Evolutionary conservation across 495 filamentous ascomycete species (phyloP).

Genomic region (Aspergillus funiculosus): DNA sequence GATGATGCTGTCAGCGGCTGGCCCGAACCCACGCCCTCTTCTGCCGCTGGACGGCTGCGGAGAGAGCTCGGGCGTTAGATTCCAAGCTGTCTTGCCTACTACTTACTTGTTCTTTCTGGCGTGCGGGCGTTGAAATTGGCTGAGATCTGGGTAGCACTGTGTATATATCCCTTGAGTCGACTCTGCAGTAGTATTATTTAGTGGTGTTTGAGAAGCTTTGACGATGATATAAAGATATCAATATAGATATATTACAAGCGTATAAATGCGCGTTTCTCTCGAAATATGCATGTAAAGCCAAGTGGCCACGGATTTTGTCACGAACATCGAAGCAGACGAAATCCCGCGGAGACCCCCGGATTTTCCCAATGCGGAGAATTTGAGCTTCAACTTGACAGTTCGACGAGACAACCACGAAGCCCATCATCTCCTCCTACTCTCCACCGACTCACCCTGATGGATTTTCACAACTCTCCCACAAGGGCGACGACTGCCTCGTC

Average conservation of each 20-base stretch:
- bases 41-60: slow-evolving; percentile 66
- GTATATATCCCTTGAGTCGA: slow-evolving; percentile 6
- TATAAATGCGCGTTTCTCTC: background rate
- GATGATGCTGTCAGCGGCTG: slow-evolving; percentile 72
- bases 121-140: slow-evolving; percentile 8
- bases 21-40: slow-evolving; percentile 65
- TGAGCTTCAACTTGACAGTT: background rate
- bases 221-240: background rate
- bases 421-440: background rate
- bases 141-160: slow-evolving; percentile 4
- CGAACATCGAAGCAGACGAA: too few species aligned
- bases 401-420: background rate
- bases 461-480: slow-evolving; percentile 29
- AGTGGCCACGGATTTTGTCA: too few species aligned
- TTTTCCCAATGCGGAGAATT: slow-evolving; percentile 18
- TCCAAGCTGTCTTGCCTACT: background rate
- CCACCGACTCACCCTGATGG: slow-evolving; percentile 22
- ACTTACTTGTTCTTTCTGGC: background rate
- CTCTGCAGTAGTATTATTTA: background rate
- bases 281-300: background rate
- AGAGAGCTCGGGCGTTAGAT: slow-evolving; percentile 49
- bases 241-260: background rate
- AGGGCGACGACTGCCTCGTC: slow-evolving; percentile 17
- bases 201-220: too few species aligned
- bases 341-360: slow-evolving; percentile 8